Conservation (phyloP, 306 rosid species). For the Rosa persica region DNA sequence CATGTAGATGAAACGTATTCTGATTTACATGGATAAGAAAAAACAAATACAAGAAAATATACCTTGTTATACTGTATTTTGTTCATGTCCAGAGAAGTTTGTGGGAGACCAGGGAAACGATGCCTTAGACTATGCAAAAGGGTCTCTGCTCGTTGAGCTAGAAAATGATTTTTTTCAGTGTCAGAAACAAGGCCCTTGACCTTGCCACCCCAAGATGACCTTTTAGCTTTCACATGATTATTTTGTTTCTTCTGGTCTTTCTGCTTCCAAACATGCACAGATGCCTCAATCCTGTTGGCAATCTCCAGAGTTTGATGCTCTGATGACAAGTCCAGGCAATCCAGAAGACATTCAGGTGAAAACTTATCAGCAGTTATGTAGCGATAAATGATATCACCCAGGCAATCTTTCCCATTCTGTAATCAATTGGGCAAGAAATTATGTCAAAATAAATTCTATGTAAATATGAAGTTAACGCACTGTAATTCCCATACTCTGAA, state of each 20-base stretch:
- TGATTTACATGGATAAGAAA: background rate
- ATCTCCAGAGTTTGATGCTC: constrained; percentile 83
- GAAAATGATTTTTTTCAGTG: constrained; percentile 47
- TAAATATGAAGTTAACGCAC: background rate
- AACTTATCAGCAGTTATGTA: constrained; percentile 69
- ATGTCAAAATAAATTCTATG: background rate
- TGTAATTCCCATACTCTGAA: background rate
- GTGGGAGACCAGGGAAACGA: constrained; percentile 89
- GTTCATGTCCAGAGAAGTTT: constrained; percentile 86
- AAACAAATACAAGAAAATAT: background rate
- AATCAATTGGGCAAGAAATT: constrained; percentile 18
- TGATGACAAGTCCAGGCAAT: constrained; percentile 86
- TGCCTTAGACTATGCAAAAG: constrained; percentile 71
- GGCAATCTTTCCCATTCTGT: constrained; percentile 88
- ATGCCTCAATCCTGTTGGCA: constrained; percentile 88
- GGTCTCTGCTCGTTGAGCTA: constrained; percentile 72
- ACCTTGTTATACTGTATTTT: constrained; percentile 92
- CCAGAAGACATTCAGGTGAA: constrained; percentile 72
- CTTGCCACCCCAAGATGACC: constrained; percentile 89
- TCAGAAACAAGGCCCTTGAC: constrained; percentile 82
- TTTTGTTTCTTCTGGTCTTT: constrained; percentile 61
- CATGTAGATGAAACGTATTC: background rate
- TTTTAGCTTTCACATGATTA: constrained; percentile 51
- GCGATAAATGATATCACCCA: constrained; percentile 83
- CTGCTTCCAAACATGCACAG: constrained; percentile 74